A percentile compares a stretch with the other conserved stretches of the same genome.
phyloP scores from a whole-genome alignment of 805 yeast species.

The Starmerella khaoyaiensis region DNA sequence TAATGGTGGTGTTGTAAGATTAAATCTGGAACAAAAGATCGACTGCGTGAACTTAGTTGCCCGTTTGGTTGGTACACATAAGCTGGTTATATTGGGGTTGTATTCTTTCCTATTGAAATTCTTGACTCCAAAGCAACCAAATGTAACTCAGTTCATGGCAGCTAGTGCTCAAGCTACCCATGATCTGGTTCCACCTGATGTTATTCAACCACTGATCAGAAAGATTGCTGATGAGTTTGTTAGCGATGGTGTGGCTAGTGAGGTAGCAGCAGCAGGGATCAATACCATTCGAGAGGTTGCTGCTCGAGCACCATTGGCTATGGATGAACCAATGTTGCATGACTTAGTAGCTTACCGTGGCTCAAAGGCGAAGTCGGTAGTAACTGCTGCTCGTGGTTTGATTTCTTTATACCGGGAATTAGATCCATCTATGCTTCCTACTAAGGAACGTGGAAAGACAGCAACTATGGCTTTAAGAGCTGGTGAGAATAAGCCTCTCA shows the following conservation, averaged over 20 bases:
- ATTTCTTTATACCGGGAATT: conserved; percentile 80
- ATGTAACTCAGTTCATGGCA: conserved; percentile 93
- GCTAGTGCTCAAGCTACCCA: conserved; percentile 95
- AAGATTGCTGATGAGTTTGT: conserved; percentile 96
- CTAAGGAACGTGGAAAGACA: conserved; percentile 84
- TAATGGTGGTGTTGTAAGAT: conserved; percentile 51
- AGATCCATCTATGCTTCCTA: conserved; percentile 87
- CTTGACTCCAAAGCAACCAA: conserved; percentile 83
- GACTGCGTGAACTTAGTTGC: conserved; percentile 77
- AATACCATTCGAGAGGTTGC: conserved; percentile 90
- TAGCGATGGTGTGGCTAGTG: conserved; percentile 95
- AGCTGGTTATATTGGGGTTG: conserved; percentile 75
- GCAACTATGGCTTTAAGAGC: conserved; percentile 73
- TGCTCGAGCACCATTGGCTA: conserved; percentile 87
- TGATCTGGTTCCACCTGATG: conserved; percentile 94
- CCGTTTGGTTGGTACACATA: conserved; percentile 86
- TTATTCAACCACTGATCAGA: conserved; percentile 62
- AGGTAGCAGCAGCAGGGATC: conserved; percentile 95
- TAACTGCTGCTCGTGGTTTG: conserved; percentile 85
- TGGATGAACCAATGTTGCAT: conserved; percentile 74
- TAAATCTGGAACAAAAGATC: conserved; percentile 78
- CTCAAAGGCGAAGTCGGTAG: conserved; percentile 85
- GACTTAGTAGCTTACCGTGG: conserved; percentile 85
- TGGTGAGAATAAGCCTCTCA: conserved; percentile 35
- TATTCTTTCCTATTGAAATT: conserved; percentile 82